A percentile compares a stretch with the other conserved stretches of the same genome.
phyloP scores from a whole-genome alignment of 345 rosid species.

The Sapria himalayana region DNA sequence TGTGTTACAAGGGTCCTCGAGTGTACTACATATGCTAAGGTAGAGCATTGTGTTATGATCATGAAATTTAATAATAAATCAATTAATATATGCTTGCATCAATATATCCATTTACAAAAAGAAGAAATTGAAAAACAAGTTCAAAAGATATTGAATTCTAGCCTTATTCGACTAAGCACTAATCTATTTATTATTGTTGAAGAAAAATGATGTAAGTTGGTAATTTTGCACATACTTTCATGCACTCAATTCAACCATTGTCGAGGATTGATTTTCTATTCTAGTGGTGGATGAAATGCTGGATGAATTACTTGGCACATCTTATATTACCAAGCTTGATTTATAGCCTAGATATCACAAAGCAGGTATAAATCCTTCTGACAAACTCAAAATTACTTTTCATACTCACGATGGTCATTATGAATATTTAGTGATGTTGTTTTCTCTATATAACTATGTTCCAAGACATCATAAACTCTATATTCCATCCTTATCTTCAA shows the following conservation, averaged over 20 bases:
- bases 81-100: background rate
- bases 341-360: background rate
- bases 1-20: background rate
- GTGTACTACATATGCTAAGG: background rate
- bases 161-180: background rate
- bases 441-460: background rate
- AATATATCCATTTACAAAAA: slow-evolving; percentile 4
- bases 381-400: background rate
- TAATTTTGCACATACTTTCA: background rate
- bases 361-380: background rate
- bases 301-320: background rate
- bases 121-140: slow-evolving; percentile 4
- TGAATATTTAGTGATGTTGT: no score
- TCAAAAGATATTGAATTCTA: background rate
- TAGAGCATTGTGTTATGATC: background rate
- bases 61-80: background rate
- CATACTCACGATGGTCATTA: background rate
- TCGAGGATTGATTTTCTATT: background rate
- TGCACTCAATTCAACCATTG: background rate
- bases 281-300: background rate
- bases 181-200: background rate
- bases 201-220: background rate
- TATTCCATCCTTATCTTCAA: background rate
- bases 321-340: background rate
- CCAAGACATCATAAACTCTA: background rate